Evolutionary conservation across 1,139 yeast species (phyloP).

Genomic region (Kluyveromyces sp.): DNA sequence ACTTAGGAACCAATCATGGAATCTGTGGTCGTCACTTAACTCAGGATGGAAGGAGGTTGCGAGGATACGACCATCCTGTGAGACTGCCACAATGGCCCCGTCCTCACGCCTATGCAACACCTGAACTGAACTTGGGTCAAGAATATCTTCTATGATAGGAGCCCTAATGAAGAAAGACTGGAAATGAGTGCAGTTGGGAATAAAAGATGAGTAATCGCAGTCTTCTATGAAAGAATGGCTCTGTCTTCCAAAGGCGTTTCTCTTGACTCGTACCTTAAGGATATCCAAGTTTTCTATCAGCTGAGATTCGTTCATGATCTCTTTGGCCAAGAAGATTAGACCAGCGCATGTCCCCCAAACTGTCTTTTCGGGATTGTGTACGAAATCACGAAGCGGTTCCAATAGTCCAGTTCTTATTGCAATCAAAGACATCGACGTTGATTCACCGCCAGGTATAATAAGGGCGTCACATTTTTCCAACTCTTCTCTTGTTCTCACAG

Average conservation of each 20-base stretch:
- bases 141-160: conserved; percentile 52
- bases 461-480: conserved; percentile 50
- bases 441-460: conserved; percentile 78
- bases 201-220: conserved; percentile 45
- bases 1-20: conserved; percentile 68
- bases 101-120: conserved; percentile 38
- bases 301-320: conserved; percentile 47
- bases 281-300: conserved; percentile 63
- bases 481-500: conserved; percentile 49
- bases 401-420: conserved; percentile 60
- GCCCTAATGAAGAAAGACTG: conserved; percentile 71
- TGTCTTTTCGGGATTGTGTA: conserved; percentile 43
- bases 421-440: conserved; percentile 66
- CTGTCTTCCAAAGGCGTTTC: conserved; percentile 81
- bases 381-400: conserved; percentile 47
- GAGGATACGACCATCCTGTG: conserved; percentile 52
- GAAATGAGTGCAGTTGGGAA: conserved; percentile 38
- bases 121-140: conserved; percentile 36
- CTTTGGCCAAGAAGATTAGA: conserved; percentile 56
- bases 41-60: conserved; percentile 87
- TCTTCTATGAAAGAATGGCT: conserved; percentile 53
- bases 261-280: conserved; percentile 52
- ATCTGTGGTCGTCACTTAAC: conserved; percentile 48
- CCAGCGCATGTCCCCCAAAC: conserved; percentile 92
- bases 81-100: conserved; percentile 57